phyloP scores from a whole-genome alignment of 192 early-diverging fungal genomes.

The Gigaspora rosea region DNA sequence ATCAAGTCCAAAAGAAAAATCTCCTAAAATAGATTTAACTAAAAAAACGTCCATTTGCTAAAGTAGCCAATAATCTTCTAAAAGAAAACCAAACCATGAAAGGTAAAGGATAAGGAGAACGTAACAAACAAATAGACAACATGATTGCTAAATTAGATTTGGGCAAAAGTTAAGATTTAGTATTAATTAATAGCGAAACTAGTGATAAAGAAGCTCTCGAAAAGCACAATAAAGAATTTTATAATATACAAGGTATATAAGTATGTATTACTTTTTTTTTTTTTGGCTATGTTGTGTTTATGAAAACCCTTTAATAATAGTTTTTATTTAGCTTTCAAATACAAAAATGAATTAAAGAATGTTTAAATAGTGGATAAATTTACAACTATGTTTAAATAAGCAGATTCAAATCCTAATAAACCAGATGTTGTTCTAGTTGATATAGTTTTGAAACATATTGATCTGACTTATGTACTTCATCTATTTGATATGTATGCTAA shows the following conservation, averaged over 20 bases:
- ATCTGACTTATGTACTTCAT: conserved; percentile 66
- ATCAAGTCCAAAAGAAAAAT: conserved; percentile 29
- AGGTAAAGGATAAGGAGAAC: not conserved
- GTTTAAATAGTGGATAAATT: conserved; percentile 67
- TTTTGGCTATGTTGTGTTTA: not conserved
- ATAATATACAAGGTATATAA: conserved; percentile 54
- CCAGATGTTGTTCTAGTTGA: conserved; percentile 63
- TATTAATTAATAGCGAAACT: conserved; percentile 38
- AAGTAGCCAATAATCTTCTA: not conserved
- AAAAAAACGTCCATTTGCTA: not conserved
- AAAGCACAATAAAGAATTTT: conserved; percentile 44
- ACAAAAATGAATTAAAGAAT: conserved; percentile 44
- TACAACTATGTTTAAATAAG: conserved; percentile 63
- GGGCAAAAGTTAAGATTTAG: conserved; percentile 9
- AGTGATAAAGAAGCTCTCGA: conserved; percentile 39
- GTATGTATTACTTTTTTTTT: not conserved
- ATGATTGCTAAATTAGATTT: conserved; percentile 20
- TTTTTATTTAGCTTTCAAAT: conserved; percentile 17
- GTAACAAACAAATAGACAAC: conserved; percentile 26
- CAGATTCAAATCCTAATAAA: conserved; percentile 42
- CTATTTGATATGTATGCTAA: conserved; percentile 75
- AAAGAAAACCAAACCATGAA: not conserved
- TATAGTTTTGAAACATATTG: conserved; percentile 69
- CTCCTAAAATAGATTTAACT: not conserved
- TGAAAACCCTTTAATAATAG: not conserved